These are phyloP conservation scores for Gyrodon lividus DNA, from an alignment of 768 basidiomycete genomes.

Conservation along the genomic window DNA sequence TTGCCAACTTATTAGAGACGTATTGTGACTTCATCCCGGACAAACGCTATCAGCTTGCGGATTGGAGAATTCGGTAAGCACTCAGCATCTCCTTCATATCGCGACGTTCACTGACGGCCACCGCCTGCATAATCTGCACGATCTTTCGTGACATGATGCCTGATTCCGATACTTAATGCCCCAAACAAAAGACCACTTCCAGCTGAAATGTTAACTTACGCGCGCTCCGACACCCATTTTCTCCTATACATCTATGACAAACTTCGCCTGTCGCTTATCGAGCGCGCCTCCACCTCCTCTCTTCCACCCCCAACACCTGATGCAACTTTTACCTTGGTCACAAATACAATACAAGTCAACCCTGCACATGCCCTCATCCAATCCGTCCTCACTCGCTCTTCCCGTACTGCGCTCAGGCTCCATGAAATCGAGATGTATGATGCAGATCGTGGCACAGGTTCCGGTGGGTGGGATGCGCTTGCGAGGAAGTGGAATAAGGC, in stretches of 20 bases:
- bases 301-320: constrained; percentile 21
- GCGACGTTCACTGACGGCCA: background rate
- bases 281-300: constrained; percentile 46
- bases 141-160: no score
- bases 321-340: constrained; percentile 5
- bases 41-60: constrained; percentile 95
- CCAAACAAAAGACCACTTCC: constrained; percentile 66
- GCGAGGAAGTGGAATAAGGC: constrained; percentile 83
- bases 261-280: constrained; percentile 84
- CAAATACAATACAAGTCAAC: constrained; percentile 5
- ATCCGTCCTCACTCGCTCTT: constrained; percentile 69
- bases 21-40: constrained; percentile 90
- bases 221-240: constrained; percentile 95
- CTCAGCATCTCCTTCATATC: background rate
- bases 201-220: constrained; percentile 86
- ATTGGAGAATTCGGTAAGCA: constrained; percentile 88
- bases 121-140: background rate
- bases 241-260: constrained; percentile 90
- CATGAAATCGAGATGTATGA: constrained; percentile 76
- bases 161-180: background rate
- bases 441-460: constrained; percentile 56
- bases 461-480: constrained; percentile 74
- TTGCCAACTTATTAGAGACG: constrained; percentile 81
- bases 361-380: constrained; percentile 47
- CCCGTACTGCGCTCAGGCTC: constrained; percentile 70